phyloP scores from a whole-genome alignment of 148 eudicot species.

The Diospyros kaki region DNA sequence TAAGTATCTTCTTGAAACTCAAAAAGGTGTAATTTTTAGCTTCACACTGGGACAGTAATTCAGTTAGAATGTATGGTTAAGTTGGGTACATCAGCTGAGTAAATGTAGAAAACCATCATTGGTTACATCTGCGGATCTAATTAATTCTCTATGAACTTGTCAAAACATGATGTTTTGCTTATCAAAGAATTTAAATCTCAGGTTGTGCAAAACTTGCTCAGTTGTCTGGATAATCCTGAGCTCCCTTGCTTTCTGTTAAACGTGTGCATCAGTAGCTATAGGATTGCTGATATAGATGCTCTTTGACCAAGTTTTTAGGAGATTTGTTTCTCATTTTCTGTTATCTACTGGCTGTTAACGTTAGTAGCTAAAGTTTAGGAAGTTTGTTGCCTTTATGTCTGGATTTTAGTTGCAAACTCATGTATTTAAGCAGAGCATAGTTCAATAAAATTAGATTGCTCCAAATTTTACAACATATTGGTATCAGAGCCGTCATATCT shows the following conservation, averaged over 20 bases:
- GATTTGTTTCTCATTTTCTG: not conserved
- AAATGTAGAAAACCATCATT: not conserved
- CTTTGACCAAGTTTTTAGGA: constrained; percentile 40
- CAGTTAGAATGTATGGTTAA: not conserved
- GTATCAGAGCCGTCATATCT: no score
- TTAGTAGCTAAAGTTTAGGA: no score
- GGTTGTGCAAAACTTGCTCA: constrained; percentile 84
- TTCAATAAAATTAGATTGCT: no score
- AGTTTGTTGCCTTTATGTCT: no score
- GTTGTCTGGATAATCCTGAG: constrained; percentile 92
- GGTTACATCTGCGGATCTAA: not conserved
- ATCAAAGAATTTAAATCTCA: constrained; percentile 21
- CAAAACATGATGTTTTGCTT: not conserved
- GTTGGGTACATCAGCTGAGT: not conserved
- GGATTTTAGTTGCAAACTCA: no score
- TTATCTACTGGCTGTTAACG: no score
- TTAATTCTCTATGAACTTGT: not conserved
- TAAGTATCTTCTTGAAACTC: constrained; percentile 29
- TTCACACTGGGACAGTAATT: not conserved
- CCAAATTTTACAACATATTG: no score
- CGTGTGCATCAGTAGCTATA: no score
- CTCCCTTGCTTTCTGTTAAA: constrained; percentile 60
- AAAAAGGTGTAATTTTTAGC: not conserved
- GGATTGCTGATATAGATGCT: no score
- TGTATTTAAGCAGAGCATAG: no score